These are phyloP conservation scores for Boletus bicolor DNA, from an alignment of 768 basidiomycete genomes.

Conservation along the genomic window DNA sequence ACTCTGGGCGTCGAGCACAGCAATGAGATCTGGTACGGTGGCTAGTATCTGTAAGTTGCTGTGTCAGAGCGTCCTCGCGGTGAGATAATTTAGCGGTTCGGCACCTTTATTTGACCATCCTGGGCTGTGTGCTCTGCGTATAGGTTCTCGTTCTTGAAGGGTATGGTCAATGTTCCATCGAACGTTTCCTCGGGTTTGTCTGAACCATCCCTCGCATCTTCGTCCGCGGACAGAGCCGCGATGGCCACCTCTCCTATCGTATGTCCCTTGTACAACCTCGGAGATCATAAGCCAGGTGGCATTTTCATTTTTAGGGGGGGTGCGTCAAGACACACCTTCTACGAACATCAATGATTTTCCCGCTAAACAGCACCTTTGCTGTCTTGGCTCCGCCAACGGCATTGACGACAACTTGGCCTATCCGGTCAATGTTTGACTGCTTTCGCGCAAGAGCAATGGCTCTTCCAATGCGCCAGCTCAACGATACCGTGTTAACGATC, in stretches of 20 bases:
- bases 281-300: neutral
- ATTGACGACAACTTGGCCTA: conserved; percentile 35
- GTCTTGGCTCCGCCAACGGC: conserved; percentile 34
- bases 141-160: conserved; percentile 64
- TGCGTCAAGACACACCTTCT: conserved; percentile 24
- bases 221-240: conserved; percentile 25
- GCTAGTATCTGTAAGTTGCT: conserved; percentile 40
- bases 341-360: conserved; percentile 56
- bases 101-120: conserved; percentile 27
- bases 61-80: conserved; percentile 1
- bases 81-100: neutral
- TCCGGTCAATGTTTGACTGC: conserved; percentile 39
- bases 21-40: conserved; percentile 64
- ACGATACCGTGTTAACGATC: conserved; percentile 51
- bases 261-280: conserved; percentile 37
- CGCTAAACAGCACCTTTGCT: conserved; percentile 48
- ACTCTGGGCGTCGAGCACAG: conserved; percentile 59
- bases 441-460: conserved; percentile 52
- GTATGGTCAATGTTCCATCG: conserved; percentile 41
- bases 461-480: conserved; percentile 62
- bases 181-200: conserved; percentile 20
- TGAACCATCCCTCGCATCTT: conserved; percentile 27
- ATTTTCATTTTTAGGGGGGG: neutral
- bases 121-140: conserved; percentile 41
- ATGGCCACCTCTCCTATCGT: conserved; percentile 38